A percentile compares a stretch with the other conserved stretches of the same genome.
Conservation (phyloP, 2,329 filamentous ascomycete genomes). For the Cladosporium sp. region DNA sequence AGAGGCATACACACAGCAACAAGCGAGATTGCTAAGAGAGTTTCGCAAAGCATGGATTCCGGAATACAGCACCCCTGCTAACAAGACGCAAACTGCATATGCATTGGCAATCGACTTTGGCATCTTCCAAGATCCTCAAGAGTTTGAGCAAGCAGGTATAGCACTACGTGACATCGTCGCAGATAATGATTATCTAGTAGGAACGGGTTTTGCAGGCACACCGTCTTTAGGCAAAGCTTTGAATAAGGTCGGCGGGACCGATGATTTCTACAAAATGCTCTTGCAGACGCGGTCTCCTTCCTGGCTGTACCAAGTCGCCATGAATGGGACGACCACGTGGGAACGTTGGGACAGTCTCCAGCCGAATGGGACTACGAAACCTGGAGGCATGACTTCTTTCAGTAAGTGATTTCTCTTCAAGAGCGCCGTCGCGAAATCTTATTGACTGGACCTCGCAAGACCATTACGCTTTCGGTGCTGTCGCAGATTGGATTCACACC, state of each 20-base stretch:
- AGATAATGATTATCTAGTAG: conserved; percentile 33
- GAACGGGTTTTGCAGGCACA: conserved; percentile 61
- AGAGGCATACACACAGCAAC: conserved; percentile 24
- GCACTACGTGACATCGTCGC: conserved; percentile 29
- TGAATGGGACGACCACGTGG: conserved; percentile 53
- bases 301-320: conserved; percentile 52
- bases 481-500: conserved; percentile 50
- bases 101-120: conserved; percentile 31
- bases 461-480: conserved; percentile 53
- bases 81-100: conserved; percentile 38
- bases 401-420: conserved; percentile 31
- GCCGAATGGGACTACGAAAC: conserved; percentile 46
- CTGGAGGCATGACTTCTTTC: conserved; percentile 49
- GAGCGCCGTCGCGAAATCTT: conserved; percentile 22
- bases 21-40: conserved; percentile 23
- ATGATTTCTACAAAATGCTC: conserved; percentile 49
- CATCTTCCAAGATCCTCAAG: conserved; percentile 25
- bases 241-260: conserved; percentile 20
- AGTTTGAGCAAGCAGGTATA: conserved; percentile 23
- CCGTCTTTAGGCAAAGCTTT: conserved; percentile 33
- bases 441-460: conserved; percentile 25
- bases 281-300: conserved; percentile 47
- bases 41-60: conserved; percentile 37
- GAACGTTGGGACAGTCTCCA: conserved; percentile 54
- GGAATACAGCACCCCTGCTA: conserved; percentile 30